Base-by-base conservation (phyloP, 495 filamentous ascomycete genomes). In the Talaromyces thailandensis region DNA sequence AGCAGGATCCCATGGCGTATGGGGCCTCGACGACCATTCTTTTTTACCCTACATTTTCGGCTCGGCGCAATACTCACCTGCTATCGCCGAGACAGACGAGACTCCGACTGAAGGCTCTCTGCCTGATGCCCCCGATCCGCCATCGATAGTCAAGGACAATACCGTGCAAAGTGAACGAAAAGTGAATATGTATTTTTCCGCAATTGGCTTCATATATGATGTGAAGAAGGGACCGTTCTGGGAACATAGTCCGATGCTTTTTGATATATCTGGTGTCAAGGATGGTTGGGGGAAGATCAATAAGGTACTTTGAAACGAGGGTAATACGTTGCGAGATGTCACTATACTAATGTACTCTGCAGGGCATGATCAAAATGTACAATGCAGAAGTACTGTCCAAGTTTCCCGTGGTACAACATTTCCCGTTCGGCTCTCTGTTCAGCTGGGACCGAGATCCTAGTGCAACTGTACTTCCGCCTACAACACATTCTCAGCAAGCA, bases 211-310 rank as follows among this genome's bases (percentile, higher is more conserved):
- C 76, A 97, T 99, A 69, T 88, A 96, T 71, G 95, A 98, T 75
- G 94, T 99, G 58, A 99, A 99, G 72, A 91, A 79, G 60, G 94
- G 94, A 0, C 94, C 95, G 1, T 99, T 99, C 73, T 98, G 94
- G 95, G 94, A 98, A 67, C 94, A 99, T 69, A 95, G 90, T 62
- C 95, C 92, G 2, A 93, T 96, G 69, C 79, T 99, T 18, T 99
- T 86, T 69, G 95, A 99, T 74, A 92, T 99, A 32, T 93, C 89
- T 4, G 94, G 94, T 18, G 85, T 99, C 62, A 84, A 81, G 62
- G 83, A 88, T 60, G 95, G 94, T 32, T 99, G 94, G 94, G 94
- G 87, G 26, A 99, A 99, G 76, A 96, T 99, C 65, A 98, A 98
- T 72, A 98, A 97, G 83, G 89, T 89, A 70, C 45, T 16, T 32